Base-by-base conservation (phyloP, 345 rosid species). In the Ceriops zippeliana region DNA sequence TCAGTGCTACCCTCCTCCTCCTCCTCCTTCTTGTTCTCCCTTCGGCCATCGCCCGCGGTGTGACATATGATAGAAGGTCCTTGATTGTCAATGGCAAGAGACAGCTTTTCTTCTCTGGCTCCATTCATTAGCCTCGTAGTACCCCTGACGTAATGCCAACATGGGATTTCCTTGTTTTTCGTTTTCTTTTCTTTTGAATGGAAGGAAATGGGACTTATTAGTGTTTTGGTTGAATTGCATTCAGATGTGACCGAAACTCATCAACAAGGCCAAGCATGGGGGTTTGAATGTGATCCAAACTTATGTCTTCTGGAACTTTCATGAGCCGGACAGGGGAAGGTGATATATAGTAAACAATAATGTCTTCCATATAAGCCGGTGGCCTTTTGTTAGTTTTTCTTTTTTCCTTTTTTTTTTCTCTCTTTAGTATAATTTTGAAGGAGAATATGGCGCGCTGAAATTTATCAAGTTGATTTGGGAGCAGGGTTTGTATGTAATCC, bases 121-220 rank as follows among this genome's bases (percentile, higher is more conserved):
- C 98, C 6, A 85, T 90, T 72, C 98, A 92, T 75, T 90, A 92
- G 61, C 82, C 96, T 73, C 90, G 96, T 16, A 92, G 96, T 68
- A 80, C 91, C 7, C 90, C 93, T 7, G 80, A 86, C 68, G 98
- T 87, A 81, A 32, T 72, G 32, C 62, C 2, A 38, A 56, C 16
- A 10, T 1, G 28, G 59, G 49, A 42, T 42, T 42, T 15, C 49
- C 49, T 42, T 13, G 17, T 13, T 42, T 15, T 42, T 42, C 5
- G 49, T 13, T 42, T 42, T 42, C 49, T 13, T 42, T 2, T 4
- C 17, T 10, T 56, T 56, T 56, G 26, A 15, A 56, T 56, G 16
- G 31, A 56, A 56, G 26, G 59, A 56, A 10, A 56, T 56, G 59
- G 59, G 59, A 56, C 28, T 56, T 13, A 24, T 3, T 24, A 16